These are phyloP conservation scores for Stachybotrys echinatus DNA, from an alignment of 2,329 filamentous ascomycete genomes.

Conservation along the genomic window DNA sequence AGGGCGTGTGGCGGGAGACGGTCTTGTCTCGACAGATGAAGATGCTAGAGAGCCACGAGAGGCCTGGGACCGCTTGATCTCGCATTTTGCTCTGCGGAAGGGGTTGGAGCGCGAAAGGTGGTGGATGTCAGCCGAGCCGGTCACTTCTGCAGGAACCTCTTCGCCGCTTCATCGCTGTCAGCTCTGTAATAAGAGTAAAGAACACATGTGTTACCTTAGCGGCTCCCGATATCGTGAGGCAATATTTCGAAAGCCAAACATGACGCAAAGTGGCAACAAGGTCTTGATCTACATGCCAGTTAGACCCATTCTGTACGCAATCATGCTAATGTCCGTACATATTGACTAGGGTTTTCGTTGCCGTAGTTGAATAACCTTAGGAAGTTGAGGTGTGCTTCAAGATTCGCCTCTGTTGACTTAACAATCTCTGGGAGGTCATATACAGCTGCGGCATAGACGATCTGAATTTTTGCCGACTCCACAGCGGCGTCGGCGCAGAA, in stretches of 20 bases:
- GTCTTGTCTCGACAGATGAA: slow-evolving; percentile 5
- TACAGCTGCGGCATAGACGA: slow-evolving; percentile 16
- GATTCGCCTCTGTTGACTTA: slow-evolving; percentile 11
- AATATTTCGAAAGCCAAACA: slow-evolving; percentile 14
- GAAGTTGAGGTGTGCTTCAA: slow-evolving; percentile 12
- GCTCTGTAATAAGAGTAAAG: neutral
- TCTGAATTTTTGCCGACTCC: slow-evolving; percentile 19
- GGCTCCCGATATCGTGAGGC: slow-evolving; percentile 11
- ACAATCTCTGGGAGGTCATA: slow-evolving; percentile 10
- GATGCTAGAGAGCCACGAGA: slow-evolving; percentile 4
- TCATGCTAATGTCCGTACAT: slow-evolving; percentile 6
- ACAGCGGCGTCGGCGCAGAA: slow-evolving; percentile 14
- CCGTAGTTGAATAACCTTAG: slow-evolving; percentile 10
- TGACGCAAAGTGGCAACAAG: slow-evolving; percentile 11
- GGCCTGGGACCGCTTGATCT: slow-evolving; percentile 8
- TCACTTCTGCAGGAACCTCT: slow-evolving; percentile 8
- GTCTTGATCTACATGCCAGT: slow-evolving; percentile 10
- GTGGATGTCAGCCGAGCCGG: slow-evolving; percentile 12
- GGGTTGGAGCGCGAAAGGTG: slow-evolving; percentile 12
- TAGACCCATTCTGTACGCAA: neutral
- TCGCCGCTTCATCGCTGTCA: neutral
- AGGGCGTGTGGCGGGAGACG: neutral
- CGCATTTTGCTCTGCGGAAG: slow-evolving; percentile 10
- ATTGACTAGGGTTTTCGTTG: slow-evolving; percentile 10
- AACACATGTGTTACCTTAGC: slow-evolving; percentile 2